Evolutionary conservation across 2,329 filamentous ascomycete species (phyloP).

Genomic region (Pleomassaria siparia): DNA sequence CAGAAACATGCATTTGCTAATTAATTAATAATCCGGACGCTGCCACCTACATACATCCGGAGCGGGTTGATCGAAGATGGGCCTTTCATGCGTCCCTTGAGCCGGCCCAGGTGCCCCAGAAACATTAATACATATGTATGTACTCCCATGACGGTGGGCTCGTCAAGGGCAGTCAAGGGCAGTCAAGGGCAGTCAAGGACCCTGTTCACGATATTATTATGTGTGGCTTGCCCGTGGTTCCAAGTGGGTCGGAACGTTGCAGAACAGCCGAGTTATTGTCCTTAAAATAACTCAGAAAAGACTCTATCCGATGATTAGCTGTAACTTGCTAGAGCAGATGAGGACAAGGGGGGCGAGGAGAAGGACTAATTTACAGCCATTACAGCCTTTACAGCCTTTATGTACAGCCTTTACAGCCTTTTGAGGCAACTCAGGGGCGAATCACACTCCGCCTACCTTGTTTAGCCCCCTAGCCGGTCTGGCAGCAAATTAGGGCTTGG

Average conservation of each 20-base stretch:
- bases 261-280: constrained; percentile 4
- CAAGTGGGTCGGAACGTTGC: background rate
- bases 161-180: background rate
- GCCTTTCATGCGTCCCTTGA: background rate
- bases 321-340: no score
- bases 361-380: no score
- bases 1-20: constrained; percentile 16
- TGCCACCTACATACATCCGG: background rate
- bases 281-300: constrained; percentile 19
- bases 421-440: no score
- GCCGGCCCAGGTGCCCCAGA: background rate
- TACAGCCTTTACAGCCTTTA: no score
- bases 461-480: no score
- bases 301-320: no score
- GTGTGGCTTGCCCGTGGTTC: constrained; percentile 5
- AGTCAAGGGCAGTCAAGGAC: background rate
- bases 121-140: background rate
- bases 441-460: no score
- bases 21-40: constrained; percentile 17
- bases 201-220: background rate
- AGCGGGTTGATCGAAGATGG: background rate
- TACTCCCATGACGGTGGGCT: constrained; percentile 3
- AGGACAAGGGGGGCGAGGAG: no score
- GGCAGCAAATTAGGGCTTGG: constrained; percentile 1
- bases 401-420: no score